Conservation (phyloP, 768 basidiomycete genomes). For the Lyophyllum semitale region DNA sequence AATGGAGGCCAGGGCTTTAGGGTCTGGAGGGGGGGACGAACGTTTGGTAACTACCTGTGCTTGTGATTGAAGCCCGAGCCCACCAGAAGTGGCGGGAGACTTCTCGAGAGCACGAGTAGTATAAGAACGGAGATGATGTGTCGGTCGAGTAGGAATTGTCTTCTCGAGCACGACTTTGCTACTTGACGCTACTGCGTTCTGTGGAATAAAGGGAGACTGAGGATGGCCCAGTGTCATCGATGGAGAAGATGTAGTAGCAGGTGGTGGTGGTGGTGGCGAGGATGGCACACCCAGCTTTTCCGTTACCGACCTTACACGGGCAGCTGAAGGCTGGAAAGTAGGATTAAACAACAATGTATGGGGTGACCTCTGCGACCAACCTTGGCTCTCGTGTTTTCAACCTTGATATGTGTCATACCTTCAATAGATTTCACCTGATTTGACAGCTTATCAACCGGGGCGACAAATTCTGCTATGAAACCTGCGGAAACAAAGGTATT, state of each 20-base stretch:
- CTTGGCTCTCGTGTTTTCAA: background rate
- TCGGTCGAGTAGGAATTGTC: slow-evolving; percentile 6
- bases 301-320: background rate
- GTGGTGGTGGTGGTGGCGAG: background rate
- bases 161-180: slow-evolving; percentile 30
- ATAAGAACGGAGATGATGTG: slow-evolving; percentile 4
- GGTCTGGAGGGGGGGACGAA: slow-evolving; percentile 34
- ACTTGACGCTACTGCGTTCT: slow-evolving; percentile 38
- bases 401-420: background rate
- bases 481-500: slow-evolving; percentile 57
- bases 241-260: background rate
- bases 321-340: background rate
- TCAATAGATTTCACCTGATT: background rate
- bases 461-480: slow-evolving; percentile 46
- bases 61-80: background rate
- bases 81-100: slow-evolving; percentile 7
- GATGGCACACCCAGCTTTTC: background rate
- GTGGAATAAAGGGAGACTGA: background rate
- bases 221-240: background rate
- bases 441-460: slow-evolving; percentile 3
- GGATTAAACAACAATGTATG: background rate
- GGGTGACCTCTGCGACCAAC: slow-evolving; percentile 4
- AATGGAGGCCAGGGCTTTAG: slow-evolving; percentile 39
- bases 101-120: slow-evolving; percentile 24
- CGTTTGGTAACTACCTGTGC: background rate